phyloP scores from a whole-genome alignment of 2,329 filamentous ascomycete genomes.

The Fusarium pseudograminearum region DNA sequence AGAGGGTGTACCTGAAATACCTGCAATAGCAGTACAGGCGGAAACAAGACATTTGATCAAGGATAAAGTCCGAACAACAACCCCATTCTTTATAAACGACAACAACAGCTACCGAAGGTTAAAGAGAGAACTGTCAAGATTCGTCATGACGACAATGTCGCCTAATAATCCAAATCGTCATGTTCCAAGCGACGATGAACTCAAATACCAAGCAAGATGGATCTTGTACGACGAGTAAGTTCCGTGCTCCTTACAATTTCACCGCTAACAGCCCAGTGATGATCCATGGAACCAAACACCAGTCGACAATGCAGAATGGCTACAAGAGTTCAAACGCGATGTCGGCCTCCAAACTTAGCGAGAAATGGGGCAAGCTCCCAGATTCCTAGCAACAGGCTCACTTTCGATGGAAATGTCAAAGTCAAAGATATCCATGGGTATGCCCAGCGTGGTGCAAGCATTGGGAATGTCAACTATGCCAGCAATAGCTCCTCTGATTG shows the following conservation, averaged over 20 bases:
- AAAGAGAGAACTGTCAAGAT: constrained; percentile 29
- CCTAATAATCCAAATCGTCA: constrained; percentile 37
- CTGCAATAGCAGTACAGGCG: constrained; percentile 14
- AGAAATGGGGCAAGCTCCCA: constrained; percentile 44
- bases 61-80: constrained; percentile 31
- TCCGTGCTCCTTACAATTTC: rapidly evolving
- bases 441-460: constrained; percentile 86
- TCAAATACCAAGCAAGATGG: constrained; percentile 38
- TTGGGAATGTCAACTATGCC: constrained; percentile 94
- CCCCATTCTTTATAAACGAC: constrained; percentile 39
- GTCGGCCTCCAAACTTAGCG: constrained; percentile 27
- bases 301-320: constrained; percentile 41
- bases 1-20: constrained; percentile 10
- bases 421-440: constrained; percentile 95
- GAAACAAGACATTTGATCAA: constrained; percentile 11
- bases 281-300: constrained; percentile 44
- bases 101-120: constrained; percentile 38
- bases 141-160: constrained; percentile 39
- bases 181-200: constrained; percentile 34
- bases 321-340: constrained; percentile 40
- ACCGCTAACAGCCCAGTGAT: constrained; percentile 22
- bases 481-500: constrained; percentile 87
- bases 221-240: constrained; percentile 41
- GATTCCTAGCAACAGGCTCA: constrained; percentile 55
- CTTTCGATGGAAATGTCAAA: constrained; percentile 84